Evolutionary conservation across 83 land plant species (phyloP), one percentile per base, ranked within the genome.

Genomic region (Isoetes engelmannii): DNA sequence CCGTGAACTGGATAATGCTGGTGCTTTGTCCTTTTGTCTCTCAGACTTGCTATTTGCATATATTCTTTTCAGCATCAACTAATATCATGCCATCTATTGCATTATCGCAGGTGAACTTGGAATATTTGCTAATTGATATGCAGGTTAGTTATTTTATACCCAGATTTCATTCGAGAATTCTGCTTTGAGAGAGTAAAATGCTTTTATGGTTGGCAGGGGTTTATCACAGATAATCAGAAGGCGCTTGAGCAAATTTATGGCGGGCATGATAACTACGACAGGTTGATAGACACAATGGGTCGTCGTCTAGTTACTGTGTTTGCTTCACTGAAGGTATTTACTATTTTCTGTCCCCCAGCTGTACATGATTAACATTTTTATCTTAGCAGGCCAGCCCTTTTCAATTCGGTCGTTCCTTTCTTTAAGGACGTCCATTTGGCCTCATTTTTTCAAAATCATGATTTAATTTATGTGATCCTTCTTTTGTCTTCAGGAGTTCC

Each of bases 101-200:
- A 0, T 8, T 12, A 10, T 4, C 82, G 83, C 92, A 93, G 98
- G 86, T 92, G 96, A 92, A 92, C 68, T 79, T 92, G 85, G 98
- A 92, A 80, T 92, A 89, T 59, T 78, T 92, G 67, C 78, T 96
- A 8, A 81, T 87, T 47, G 98, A 92, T 74, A 81, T 78, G 57
- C 98, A 89, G 96, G 98, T 93, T 69, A 21, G 17, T 9, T 13
- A 13, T 64, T 44, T 8, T 60, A 13, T 3, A 19, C 20, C 10
- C 28, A 21, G 20, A 8, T 60, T 60, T 8, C 28, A 8, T 3
- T 3, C 20, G 10, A n/a, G 63, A 59, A 49, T 51, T 51, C 37
- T 51, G 54, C 15, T 51, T 1, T 7, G 2, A 51, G 1, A 51
- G 12, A 12, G 54, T 51, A 0, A 51, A 0, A 1, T 51, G 2